Evolutionary conservation across 305 asterid species (phyloP).

Genomic region (Fraxinus sp.): DNA sequence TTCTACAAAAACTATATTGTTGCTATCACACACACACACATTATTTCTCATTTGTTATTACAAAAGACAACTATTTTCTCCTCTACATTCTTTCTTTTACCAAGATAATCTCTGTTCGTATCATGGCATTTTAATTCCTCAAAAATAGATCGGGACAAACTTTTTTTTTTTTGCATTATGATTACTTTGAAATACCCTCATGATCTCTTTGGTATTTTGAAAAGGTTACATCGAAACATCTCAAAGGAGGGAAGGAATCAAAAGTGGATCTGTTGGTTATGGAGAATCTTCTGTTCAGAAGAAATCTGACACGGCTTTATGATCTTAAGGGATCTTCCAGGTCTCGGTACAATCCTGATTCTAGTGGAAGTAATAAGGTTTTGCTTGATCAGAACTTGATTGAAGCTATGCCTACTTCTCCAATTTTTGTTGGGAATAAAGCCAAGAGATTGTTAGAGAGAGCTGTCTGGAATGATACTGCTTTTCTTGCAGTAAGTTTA

Average conservation of each 20-base stretch:
- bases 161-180: not conserved
- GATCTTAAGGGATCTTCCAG: constrained; percentile 88
- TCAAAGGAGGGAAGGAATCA: constrained; percentile 77
- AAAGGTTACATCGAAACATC: constrained; percentile 63
- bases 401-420: constrained; percentile 89
- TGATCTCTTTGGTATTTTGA: constrained; percentile 21
- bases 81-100: not conserved
- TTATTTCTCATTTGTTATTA: not conserved
- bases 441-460: constrained; percentile 72
- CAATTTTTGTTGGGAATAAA: constrained; percentile 75
- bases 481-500: constrained; percentile 77
- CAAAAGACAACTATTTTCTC: not conserved
- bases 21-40: not conserved
- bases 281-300: constrained; percentile 79
- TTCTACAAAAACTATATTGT: not conserved
- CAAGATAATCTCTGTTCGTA: not conserved
- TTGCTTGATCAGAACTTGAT: constrained; percentile 83
- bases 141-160: not conserved
- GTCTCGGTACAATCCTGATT: constrained; percentile 70
- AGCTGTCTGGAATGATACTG: constrained; percentile 92
- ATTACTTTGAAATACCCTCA: constrained; percentile 15
- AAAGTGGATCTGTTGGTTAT: constrained; percentile 81
- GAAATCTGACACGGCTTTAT: constrained; percentile 69
- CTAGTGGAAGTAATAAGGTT: constrained; percentile 77
- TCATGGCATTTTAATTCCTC: not conserved